Evolutionary conservation across 306 rosid species (phyloP).

Genomic region (Cicer judaicum): DNA sequence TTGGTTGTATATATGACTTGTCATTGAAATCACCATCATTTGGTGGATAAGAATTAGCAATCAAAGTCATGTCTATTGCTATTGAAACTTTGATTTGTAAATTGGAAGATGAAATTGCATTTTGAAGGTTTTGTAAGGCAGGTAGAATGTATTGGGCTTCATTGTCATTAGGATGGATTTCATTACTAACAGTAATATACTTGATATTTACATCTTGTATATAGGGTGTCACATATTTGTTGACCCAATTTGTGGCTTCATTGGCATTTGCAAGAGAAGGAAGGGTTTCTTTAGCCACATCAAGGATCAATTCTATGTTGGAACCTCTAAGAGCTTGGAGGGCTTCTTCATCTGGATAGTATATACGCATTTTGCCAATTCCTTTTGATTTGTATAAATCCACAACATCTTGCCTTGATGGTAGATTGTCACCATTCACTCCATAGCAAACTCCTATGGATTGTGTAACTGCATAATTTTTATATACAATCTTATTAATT

Average conservation of each 20-base stretch:
- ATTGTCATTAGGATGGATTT: slow-evolving; percentile 36
- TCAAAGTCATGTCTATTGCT: slow-evolving; percentile 44
- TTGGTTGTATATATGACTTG: slow-evolving; percentile 44
- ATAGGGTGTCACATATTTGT: slow-evolving; percentile 37
- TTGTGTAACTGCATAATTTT: slow-evolving; percentile 48
- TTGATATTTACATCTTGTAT: slow-evolving; percentile 48
- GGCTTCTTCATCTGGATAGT: slow-evolving; percentile 47
- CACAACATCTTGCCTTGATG: slow-evolving; percentile 48
- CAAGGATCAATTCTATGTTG: slow-evolving; percentile 55
- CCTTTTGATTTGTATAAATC: slow-evolving; percentile 44
- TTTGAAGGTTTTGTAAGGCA: slow-evolving; percentile 50
- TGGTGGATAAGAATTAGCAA: slow-evolving; percentile 55
- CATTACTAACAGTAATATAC: slow-evolving; percentile 63
- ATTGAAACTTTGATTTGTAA: slow-evolving; percentile 68
- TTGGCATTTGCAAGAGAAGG: slow-evolving; percentile 40
- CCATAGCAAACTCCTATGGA: slow-evolving; percentile 67
- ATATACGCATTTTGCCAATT: slow-evolving; percentile 52
- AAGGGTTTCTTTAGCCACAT: slow-evolving; percentile 40
- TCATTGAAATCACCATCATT: slow-evolving; percentile 41
- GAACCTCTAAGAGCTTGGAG: slow-evolving; percentile 61
- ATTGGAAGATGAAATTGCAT: slow-evolving; percentile 48
- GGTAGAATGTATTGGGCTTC: slow-evolving; percentile 41
- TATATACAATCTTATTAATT: too few species aligned
- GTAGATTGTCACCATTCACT: slow-evolving; percentile 40
- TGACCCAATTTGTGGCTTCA: slow-evolving; percentile 55